A percentile compares a stretch with the other conserved stretches of the same genome.
These are phyloP conservation scores for Cryptococcus jaspeensis DNA, from an alignment of 1,284 basidiomycete species.

Conservation along the genomic window DNA sequence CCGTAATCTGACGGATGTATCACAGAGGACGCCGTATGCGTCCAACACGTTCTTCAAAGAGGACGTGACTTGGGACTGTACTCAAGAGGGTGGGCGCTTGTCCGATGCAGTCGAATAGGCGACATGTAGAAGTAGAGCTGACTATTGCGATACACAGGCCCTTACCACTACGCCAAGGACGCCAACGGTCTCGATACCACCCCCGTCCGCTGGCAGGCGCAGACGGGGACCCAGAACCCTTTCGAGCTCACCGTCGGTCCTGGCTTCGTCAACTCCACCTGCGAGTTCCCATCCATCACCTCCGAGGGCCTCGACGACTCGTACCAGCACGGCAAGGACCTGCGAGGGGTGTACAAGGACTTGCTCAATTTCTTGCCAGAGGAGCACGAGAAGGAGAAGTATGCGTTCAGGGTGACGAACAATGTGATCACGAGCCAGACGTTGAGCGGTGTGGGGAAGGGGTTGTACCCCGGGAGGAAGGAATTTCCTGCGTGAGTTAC, in stretches of 20 bases:
- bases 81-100: conserved; percentile 6
- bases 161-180: conserved; percentile 29
- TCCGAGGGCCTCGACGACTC: conserved; percentile 35
- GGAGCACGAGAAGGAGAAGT: conserved; percentile 22
- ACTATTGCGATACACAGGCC: conserved; percentile 14
- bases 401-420: conserved; percentile 40
- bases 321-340: conserved; percentile 32
- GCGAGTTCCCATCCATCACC: conserved; percentile 39
- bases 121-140: background rate
- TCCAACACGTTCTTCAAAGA: conserved; percentile 44
- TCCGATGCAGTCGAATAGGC: background rate
- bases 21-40: conserved; percentile 41
- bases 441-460: conserved; percentile 26
- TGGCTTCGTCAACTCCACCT: conserved; percentile 39
- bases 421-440: conserved; percentile 43
- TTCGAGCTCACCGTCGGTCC: conserved; percentile 30
- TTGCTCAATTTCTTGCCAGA: conserved; percentile 34
- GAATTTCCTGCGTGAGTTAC: conserved; percentile 27
- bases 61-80: conserved; percentile 21
- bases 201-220: conserved; percentile 32
- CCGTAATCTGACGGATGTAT: conserved; percentile 29
- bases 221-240: conserved; percentile 29
- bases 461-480: conserved; percentile 28
- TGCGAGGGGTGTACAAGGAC: conserved; percentile 35
- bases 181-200: conserved; percentile 17